Evolutionary conservation across 208 protist genomes (phyloP), one percentile per base, ranked within the genome.

Genomic region (Balamuthia mandrillaris): DNA sequence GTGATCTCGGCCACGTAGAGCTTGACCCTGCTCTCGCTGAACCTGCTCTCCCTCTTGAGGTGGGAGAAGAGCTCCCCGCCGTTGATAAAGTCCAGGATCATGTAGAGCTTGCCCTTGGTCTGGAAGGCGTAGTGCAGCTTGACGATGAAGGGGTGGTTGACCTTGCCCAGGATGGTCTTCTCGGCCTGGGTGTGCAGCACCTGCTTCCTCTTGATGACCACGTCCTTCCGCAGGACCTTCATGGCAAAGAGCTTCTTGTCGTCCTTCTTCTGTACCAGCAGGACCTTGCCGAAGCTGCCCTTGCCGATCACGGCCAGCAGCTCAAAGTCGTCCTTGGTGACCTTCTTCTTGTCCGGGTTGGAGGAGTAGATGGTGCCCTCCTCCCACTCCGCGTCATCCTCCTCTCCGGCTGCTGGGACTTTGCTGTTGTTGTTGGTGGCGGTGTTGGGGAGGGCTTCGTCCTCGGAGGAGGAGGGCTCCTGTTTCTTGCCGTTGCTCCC

Each of bases 41-140:
- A 94, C n/a, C 54, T 24, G 42, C 68, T 51, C 47, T 92, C 91
- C 31, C 82, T 85, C 61, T 93, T 93, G 5, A 96, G 65, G 61
- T 93, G 91, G 78, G 78, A 93, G 86, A 95, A 95, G n/a, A 96
- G 87, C 77, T 96, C 94, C 33, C 94, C 94, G 29, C 94, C 94
- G 75, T 92, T 91, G 3, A 93, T 77, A 87, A 90, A 95, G 52
- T 94, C 92, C 45, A 96, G 49, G 31, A 95, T 81, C 47, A 95
- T 86, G 78, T 90, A 94, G 6, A 95, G 86, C 58, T 91, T 92
- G 33, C 63, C 60, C 47, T 68, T 81, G 10, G 89, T 92, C 85
- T 90, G 88, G 70, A 95, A 95, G 14, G 91, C 88, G 81, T 91
- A 95, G 39, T 91, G 77, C n/a, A 95, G 60, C 42, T 68, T 56